Percentiles rank a stretch among this genome's conserved stretches.
phyloP scores from a whole-genome alignment of 768 basidiomycete species.

The Dacryopinax spathularia region DNA sequence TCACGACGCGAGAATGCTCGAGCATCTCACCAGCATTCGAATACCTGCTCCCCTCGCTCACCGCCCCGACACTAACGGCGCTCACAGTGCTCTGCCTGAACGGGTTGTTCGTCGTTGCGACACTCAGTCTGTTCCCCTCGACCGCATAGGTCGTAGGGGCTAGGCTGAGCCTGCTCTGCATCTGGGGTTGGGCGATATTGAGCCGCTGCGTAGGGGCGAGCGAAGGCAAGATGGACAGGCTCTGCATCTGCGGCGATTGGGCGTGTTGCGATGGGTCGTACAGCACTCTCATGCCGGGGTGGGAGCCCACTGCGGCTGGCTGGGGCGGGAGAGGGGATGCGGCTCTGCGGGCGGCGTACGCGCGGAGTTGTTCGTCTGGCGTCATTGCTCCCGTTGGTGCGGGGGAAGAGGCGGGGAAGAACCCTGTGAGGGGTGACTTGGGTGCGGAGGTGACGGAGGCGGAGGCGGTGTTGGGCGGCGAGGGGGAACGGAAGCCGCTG shows the following conservation, averaged over 20 bases:
- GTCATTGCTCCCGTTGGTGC: constrained; percentile 34
- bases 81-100: constrained; percentile 11
- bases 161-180: neutral
- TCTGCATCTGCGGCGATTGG: constrained; percentile 15
- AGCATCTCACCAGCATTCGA: neutral
- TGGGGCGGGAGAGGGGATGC: neutral
- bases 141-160: neutral
- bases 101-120: constrained; percentile 9
- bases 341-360: constrained; percentile 42
- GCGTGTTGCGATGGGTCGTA: constrained; percentile 19
- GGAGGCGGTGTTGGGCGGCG: constrained; percentile 1
- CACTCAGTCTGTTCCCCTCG: neutral
- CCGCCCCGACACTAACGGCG: no score
- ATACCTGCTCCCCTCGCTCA: neutral
- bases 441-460: constrained; percentile 17
- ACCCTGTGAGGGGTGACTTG: constrained; percentile 23
- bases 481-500: constrained; percentile 19
- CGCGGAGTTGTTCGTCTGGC: constrained; percentile 65
- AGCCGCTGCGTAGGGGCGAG: constrained; percentile 1
- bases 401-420: constrained; percentile 28
- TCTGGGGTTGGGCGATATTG: neutral
- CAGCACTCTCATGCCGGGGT: constrained; percentile 16
- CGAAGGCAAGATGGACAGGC: constrained; percentile 25
- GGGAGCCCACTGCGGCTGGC: constrained; percentile 11
- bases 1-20: no score